These are phyloP conservation scores for Leccinum incarnatum DNA, from an alignment of 768 basidiomycete species.

Conservation along the genomic window DNA sequence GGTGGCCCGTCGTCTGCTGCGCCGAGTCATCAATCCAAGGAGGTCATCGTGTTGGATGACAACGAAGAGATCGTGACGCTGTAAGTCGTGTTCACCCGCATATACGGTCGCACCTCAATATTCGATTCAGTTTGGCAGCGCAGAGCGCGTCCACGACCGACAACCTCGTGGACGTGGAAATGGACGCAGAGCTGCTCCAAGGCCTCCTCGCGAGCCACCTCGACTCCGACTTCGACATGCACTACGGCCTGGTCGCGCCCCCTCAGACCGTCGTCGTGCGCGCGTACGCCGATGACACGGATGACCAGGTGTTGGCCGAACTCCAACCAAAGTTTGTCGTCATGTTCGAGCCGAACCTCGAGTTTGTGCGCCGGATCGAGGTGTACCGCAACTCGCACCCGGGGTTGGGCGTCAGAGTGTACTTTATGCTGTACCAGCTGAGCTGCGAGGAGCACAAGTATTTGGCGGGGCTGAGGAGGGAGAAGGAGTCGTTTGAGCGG, in stretches of 20 bases:
- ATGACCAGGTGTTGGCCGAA: slow-evolving; percentile 85
- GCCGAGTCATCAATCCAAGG: slow-evolving; percentile 9
- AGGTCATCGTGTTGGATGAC: slow-evolving; percentile 19
- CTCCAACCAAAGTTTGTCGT: slow-evolving; percentile 88
- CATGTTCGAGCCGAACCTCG: slow-evolving; percentile 93
- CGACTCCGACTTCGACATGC: slow-evolving; percentile 62
- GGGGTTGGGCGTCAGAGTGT: slow-evolving; percentile 81
- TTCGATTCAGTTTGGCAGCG: slow-evolving; percentile 18
- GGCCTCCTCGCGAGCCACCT: slow-evolving; percentile 33
- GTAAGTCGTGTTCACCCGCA: slow-evolving; percentile 37
- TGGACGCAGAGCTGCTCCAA: slow-evolving; percentile 24
- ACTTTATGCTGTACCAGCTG: slow-evolving; percentile 92
- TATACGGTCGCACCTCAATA: no score
- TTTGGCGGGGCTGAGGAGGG: slow-evolving; percentile 79
- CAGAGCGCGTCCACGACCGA: slow-evolving; percentile 9
- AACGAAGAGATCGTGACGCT: slow-evolving; percentile 50
- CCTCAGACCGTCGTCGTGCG: slow-evolving; percentile 84
- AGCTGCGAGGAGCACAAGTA: slow-evolving; percentile 97
- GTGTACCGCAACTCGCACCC: slow-evolving; percentile 86
- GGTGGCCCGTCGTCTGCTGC: slow-evolving; percentile 45
- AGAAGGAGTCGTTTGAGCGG: slow-evolving; percentile 92
- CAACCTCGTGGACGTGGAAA: slow-evolving; percentile 12
- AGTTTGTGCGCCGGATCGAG: slow-evolving; percentile 91
- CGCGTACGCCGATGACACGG: slow-evolving; percentile 83
- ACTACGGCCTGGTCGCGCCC: slow-evolving; percentile 76